Evolutionary conservation across 495 filamentous ascomycete genomes (phyloP), one percentile per base, ranked within the genome.

Genomic region (Neurospora sublineolata): DNA sequence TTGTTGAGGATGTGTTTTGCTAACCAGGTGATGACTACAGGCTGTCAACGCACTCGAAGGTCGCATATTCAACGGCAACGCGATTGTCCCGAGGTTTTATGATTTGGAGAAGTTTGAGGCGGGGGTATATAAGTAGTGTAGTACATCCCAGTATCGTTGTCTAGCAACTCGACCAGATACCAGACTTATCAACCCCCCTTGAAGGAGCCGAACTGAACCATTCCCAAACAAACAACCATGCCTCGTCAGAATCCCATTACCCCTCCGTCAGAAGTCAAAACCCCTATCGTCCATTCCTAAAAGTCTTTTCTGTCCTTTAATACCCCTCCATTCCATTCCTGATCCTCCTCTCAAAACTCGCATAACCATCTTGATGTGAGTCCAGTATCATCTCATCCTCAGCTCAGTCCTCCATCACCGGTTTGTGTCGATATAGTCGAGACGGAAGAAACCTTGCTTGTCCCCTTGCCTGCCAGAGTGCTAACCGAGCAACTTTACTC

Each of bases 31-130:
- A 72, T 40, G 16, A 37, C 36, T 46, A 70, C 74, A 94, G 91
- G 94, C 94, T 60, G 93, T 97, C 42, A 94, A 97, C 79, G 93
- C 89, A 11, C 87, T 94, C 10, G 88, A 96, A 76, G 92, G 92
- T 36, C 87, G 92, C 58, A 86, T 91, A 36, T 98, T 97, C 79
- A 94, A 93, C 74, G 94, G 92, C 1, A 96, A 96, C 74, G 83
- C 84, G 14, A 94, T 97, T 70, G 79, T 83, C 18, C 93, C 94
- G 3, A 86, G 84, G 69, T 97, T 92, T 78, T 97, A 90, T 75
- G 89, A 95, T 74, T 81, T 81, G 3, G 91, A 95, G 20, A 92
- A 88, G 75, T 97, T 97, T 79, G 92, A 94, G 75, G 78, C 82
- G 46, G 90, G 90, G 3, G 81, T 90, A 41, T 96, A 93, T 83